Conservation (phyloP, 306 rosid genomes). For the Morella rubra region DNA sequence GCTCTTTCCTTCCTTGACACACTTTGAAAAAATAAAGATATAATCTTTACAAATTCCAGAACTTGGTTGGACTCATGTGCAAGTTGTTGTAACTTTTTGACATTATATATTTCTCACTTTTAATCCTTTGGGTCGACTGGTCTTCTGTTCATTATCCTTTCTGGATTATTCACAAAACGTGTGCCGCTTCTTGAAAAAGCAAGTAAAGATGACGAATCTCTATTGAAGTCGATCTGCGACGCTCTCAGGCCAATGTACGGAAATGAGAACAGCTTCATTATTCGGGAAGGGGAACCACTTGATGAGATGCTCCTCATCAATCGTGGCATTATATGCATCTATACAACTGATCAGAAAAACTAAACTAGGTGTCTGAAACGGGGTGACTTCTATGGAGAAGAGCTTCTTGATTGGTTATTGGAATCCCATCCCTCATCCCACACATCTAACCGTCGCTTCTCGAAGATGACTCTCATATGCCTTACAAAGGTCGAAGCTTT, state of each 20-base stretch:
- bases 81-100: too few species aligned
- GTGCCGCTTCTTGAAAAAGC: too few species aligned
- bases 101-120: too few species aligned
- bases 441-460: conserved; percentile 82
- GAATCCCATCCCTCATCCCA: conserved; percentile 72
- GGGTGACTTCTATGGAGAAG: conserved; percentile 90
- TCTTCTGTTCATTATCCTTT: too few species aligned
- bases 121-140: too few species aligned
- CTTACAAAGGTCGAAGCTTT: conserved; percentile 89
- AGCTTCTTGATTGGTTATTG: conserved; percentile 82
- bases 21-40: too few species aligned
- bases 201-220: too few species aligned
- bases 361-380: conserved; percentile 53
- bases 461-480: conserved; percentile 81
- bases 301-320: conserved; percentile 53
- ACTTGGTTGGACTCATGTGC: too few species aligned
- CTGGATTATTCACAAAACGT: too few species aligned
- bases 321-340: conserved; percentile 42
- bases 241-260: conserved; percentile 43
- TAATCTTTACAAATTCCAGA: too few species aligned
- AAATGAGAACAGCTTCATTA: conserved; percentile 28
- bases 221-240: conserved; percentile 34
- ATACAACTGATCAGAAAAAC: conserved; percentile 46
- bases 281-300: conserved; percentile 51
- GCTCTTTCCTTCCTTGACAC: too few species aligned